Evolutionary conservation across 2,329 filamentous ascomycete species (phyloP), one percentile per base, ranked within the genome.

Genomic region (Fusarium azukiicola): DNA sequence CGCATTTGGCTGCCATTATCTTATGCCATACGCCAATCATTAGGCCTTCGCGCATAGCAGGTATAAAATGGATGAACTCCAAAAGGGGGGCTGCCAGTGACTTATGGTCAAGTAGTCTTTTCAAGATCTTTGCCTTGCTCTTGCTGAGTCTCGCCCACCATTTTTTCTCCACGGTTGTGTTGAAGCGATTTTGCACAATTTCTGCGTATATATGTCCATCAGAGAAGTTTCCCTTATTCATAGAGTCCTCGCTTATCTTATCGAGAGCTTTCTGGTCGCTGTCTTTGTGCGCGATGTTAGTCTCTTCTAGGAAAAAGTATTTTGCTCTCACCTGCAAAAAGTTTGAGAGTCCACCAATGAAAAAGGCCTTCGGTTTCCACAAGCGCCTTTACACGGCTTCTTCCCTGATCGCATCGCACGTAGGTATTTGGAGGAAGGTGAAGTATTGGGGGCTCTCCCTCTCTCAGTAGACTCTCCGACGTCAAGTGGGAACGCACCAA

Each of bases 281-380:
- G 44, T 47, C 44, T 47, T 47, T 6, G 44, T 6, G 44, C 19
- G 44, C 44, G 44, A 47, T 47, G 44, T 49, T 16, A 73, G 46
- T 44, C 42, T 73, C 66, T 73, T 63, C 72, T 47, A 47, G 44
- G 44, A 6, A 21, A 47, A 47, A 6, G 44, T 47, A 47, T 47
- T 47, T 47, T 47, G 44, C 44, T 47, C 44, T 67, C 44, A 74
- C 61, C 61, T 13, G 52, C 42, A 16, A 58, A 74, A 3, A 74
- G 72, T 16, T 74, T 32, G 42, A 74, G 36, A 49, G 72, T 71
- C 67, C 49, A 74, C 72, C 49, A 74, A 49, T 23, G 46, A 58
- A 50, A 58, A 23, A 71, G 67, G 21, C 42, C 14, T 23, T 32
- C 47, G 40, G 32, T 63, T 44, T 74, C 67, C 44, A 67, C 49